Evolutionary conservation across 1,139 yeast species (phyloP).

Genomic region (Geotrichum macrosporum): DNA sequence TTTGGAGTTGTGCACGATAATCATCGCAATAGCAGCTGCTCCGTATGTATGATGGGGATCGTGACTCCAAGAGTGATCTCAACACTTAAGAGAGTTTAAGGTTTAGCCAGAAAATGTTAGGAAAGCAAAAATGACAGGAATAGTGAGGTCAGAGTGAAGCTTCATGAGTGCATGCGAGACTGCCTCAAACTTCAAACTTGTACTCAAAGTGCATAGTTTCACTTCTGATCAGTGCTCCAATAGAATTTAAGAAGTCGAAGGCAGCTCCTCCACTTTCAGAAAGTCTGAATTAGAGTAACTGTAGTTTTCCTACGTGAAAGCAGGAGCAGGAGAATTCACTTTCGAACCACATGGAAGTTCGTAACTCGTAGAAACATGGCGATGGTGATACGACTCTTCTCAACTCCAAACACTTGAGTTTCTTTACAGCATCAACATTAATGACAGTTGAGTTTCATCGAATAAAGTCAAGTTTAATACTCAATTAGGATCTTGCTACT

Average conservation of each 20-base stretch:
- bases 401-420: constrained; percentile 64
- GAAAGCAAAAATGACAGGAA: constrained; percentile 89
- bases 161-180: constrained; percentile 83
- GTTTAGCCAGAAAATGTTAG: constrained; percentile 90
- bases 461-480: constrained; percentile 86
- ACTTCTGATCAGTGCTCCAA: constrained; percentile 93
- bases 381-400: constrained; percentile 66
- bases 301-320: constrained; percentile 43
- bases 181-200: constrained; percentile 87
- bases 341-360: constrained; percentile 84
- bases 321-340: constrained; percentile 18
- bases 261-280: constrained; percentile 44
- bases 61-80: constrained; percentile 78
- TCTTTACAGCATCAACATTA: constrained; percentile 70
- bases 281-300: constrained; percentile 33
- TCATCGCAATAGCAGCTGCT: constrained; percentile 98
- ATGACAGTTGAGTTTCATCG: constrained; percentile 86
- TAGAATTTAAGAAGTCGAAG: constrained; percentile 84
- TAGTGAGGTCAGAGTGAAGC: constrained; percentile 62
- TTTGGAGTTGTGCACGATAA: constrained; percentile 17
- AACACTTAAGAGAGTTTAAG: constrained; percentile 89
- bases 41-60: constrained; percentile 99
- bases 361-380: constrained; percentile 89
- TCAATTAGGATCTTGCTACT: constrained; percentile 51
- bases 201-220: constrained; percentile 98